Conservation (phyloP, 139 green algal species). For the Protoeuglena noctilucae region DNA sequence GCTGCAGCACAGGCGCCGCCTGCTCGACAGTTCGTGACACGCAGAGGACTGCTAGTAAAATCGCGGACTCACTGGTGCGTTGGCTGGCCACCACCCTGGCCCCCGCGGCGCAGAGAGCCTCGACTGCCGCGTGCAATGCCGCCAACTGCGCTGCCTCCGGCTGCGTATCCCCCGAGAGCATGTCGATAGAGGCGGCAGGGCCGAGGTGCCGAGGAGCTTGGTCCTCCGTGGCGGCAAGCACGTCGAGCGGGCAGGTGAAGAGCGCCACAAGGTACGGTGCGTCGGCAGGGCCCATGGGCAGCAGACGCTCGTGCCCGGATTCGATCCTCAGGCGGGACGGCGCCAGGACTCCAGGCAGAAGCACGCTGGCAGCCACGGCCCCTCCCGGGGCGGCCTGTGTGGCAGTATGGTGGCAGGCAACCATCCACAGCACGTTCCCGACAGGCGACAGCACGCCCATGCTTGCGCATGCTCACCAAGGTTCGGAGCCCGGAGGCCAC, state of each 20-base stretch:
- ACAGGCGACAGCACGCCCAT: no score
- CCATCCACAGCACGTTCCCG: no score
- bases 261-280: background rate
- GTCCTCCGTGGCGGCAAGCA: background rate
- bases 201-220: background rate
- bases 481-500: background rate
- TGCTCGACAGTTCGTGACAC: no score
- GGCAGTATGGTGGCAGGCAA: no score
- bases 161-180: background rate
- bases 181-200: background rate
- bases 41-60: no score
- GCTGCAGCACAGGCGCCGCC: no score
- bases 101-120: background rate
- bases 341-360: background rate
- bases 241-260: background rate
- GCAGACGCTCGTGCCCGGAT: background rate
- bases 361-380: background rate
- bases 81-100: background rate
- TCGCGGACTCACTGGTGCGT: no score
- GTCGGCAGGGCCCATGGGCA: background rate
- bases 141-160: no score
- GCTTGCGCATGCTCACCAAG: no score
- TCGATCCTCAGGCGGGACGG: background rate
- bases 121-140: no score
- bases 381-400: background rate